Percentiles rank a stretch among this genome's conserved stretches.
These are phyloP conservation scores for Amaranthus cruentus DNA, from an alignment of 148 eudicot genomes.

Conservation along the genomic window DNA sequence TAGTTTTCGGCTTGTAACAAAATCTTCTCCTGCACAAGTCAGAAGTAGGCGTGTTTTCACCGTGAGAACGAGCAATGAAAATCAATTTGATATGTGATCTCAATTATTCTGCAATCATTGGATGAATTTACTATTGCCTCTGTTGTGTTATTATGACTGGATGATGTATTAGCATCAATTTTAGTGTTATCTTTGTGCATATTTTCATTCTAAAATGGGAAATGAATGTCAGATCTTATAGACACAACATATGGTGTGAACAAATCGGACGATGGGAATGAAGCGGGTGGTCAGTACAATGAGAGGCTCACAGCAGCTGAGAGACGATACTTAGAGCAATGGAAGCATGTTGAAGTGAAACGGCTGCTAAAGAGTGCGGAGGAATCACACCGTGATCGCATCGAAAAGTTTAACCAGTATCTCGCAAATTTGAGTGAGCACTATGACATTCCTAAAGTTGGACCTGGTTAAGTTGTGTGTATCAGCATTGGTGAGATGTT, in stretches of 20 bases:
- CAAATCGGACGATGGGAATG: slow-evolving; percentile 19
- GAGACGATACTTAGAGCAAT: slow-evolving; percentile 71
- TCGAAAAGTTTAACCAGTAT: slow-evolving; percentile 70
- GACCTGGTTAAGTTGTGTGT: slow-evolving; percentile 56
- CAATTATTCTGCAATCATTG: no score
- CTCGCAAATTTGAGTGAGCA: slow-evolving; percentile 83
- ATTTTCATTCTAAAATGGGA: slow-evolving; percentile 11
- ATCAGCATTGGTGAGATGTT: background rate
- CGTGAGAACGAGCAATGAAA: no score
- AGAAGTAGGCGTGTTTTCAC: no score
- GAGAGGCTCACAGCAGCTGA: slow-evolving; percentile 68
- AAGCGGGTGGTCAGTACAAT: slow-evolving; percentile 24
- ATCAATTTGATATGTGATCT: no score
- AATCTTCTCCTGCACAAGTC: no score
- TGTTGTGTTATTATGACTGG: background rate
- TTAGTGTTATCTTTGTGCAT: background rate
- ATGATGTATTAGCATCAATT: background rate
- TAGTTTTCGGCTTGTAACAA: no score
- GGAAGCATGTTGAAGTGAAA: slow-evolving; percentile 53
- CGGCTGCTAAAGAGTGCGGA: slow-evolving; percentile 53
- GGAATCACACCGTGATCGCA: slow-evolving; percentile 76
- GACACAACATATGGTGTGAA: slow-evolving; percentile 22
- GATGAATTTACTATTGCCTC: no score
- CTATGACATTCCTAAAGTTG: slow-evolving; percentile 93
- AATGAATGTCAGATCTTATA: slow-evolving; percentile 15